phyloP scores from a whole-genome alignment of 768 basidiomycete genomes.

The Boletus vinaceobasis region DNA sequence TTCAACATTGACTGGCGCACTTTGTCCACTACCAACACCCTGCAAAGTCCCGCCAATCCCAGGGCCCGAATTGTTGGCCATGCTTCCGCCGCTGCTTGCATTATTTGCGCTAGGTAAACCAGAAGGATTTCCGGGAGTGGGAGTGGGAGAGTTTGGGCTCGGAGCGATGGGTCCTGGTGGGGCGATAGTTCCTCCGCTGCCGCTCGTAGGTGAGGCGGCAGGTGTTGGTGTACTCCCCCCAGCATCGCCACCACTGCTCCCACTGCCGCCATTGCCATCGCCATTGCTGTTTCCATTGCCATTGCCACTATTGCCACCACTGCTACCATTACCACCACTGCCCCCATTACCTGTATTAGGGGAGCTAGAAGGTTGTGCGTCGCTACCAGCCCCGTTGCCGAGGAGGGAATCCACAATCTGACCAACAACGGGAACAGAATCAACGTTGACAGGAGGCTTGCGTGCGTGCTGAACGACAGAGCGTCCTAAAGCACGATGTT shows the following conservation, averaged over 20 bases:
- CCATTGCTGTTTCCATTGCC: no score
- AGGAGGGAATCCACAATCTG: conserved; percentile 36
- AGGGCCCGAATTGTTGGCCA: background rate
- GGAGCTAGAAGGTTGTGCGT: conserved; percentile 2
- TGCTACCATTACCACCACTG: background rate
- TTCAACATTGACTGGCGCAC: background rate
- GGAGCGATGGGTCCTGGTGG: background rate
- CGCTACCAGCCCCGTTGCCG: conserved; percentile 10
- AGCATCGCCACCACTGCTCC: background rate
- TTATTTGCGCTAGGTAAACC: background rate
- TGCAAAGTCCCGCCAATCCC: background rate
- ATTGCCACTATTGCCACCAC: background rate
- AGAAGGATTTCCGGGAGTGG: background rate
- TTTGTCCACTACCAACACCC: background rate
- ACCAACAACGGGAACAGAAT: conserved; percentile 39
- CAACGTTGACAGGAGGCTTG: conserved; percentile 29
- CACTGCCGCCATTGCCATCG: background rate
- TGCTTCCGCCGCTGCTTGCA: background rate
- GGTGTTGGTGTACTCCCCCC: background rate
- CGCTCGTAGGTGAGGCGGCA: background rate
- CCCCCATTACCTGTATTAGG: background rate
- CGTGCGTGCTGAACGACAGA: conserved; percentile 29
- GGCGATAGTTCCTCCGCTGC: background rate
- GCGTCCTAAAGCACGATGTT: conserved; percentile 11
- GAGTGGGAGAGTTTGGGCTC: background rate